Base-by-base conservation (phyloP, 139 green algal genomes). In the Chlamydomonas sp. region DNA sequence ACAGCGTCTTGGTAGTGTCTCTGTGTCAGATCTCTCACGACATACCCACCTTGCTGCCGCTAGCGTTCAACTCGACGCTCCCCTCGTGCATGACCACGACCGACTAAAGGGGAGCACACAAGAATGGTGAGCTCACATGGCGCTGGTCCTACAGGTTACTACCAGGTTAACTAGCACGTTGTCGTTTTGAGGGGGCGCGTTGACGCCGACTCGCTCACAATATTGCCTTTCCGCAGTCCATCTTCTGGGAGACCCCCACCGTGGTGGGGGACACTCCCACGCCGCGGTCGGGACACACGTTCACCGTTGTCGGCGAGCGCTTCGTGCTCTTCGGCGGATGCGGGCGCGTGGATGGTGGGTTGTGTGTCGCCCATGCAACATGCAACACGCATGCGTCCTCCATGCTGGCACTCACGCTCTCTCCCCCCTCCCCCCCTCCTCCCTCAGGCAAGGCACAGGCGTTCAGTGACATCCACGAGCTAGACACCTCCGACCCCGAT, bases 261-360 rank as follows among this genome's bases (percentile, higher is more conserved):
- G 37, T 57, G 4, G 62, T 22, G 24, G 35, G 8, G 8, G 22
- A 36, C n/a, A 4, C 75, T 26, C 88, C 88, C 20, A 79, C 62
- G 37, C 48, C 87, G 0, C 72, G 89, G 24, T 86, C 83, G n/a
- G 89, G 89, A 0, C 89, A 95, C 78, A 84, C 78, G 1, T 89
- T 95, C 72, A 90, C 81, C 3, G 83, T 74, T 2, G 68, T 92
- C 1, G 84, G 84, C 16, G 82, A 80, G 22, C 60, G 58, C 39
- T 88, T 90, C 68, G 36, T 90, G 8, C 62, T 95, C 5, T 94
- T 93, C 73, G 90, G 90, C 38, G 88, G 88, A 16, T 84, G 58
- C 50, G 87, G 87, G 4, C 68, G 85, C 22, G 66, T 81, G 47
- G 57, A 89, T 49, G 83, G 84, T 89, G 48, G 54, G 73, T 59